phyloP scores from a whole-genome alignment of 805 yeast species.

The Lipomyces starkeyi region DNA sequence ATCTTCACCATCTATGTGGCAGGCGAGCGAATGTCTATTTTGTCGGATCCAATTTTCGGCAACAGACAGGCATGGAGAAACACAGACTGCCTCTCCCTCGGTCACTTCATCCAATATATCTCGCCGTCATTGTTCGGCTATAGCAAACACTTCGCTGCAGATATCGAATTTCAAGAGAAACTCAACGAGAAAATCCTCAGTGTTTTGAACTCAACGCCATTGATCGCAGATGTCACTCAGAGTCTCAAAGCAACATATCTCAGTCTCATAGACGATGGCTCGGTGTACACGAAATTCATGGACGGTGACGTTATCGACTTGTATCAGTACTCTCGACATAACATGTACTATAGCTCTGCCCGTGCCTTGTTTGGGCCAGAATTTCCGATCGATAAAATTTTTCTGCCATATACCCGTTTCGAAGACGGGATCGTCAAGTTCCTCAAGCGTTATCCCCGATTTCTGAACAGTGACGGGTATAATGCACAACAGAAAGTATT shows the following conservation, averaged over 20 bases:
- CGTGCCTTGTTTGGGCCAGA: slow-evolving; percentile 27
- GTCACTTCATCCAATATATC: too few species aligned
- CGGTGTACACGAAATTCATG: not conserved
- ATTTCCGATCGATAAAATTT: slow-evolving; percentile 24
- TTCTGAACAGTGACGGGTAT: slow-evolving; percentile 19
- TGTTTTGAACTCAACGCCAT: slow-evolving; percentile 3
- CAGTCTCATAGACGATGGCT: slow-evolving; percentile 5
- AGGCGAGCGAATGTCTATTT: slow-evolving; percentile 21
- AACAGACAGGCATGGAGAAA: slow-evolving; percentile 8
- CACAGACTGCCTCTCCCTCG: slow-evolving; percentile 6
- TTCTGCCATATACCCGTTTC: slow-evolving; percentile 16
- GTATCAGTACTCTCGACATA: slow-evolving; percentile 7
- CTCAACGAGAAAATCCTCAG: slow-evolving; percentile 3
- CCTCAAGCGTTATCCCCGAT: slow-evolving; percentile 20
- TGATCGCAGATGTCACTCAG: slow-evolving; percentile 2
- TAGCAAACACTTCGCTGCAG: slow-evolving; percentile 6
- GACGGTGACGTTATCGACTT: slow-evolving; percentile 5
- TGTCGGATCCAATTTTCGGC: slow-evolving; percentile 28
- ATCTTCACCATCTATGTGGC: slow-evolving; percentile 26
- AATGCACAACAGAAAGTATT: slow-evolving; percentile 24
- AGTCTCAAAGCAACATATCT: not conserved
- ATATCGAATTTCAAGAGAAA: slow-evolving; percentile 8
- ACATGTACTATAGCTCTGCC: slow-evolving; percentile 18
- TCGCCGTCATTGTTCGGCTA: slow-evolving; percentile 15
- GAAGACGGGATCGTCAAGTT: slow-evolving; percentile 28